Evolutionary conservation across 2,329 filamentous ascomycete genomes (phyloP).

Genomic region (Cercospora beticola): DNA sequence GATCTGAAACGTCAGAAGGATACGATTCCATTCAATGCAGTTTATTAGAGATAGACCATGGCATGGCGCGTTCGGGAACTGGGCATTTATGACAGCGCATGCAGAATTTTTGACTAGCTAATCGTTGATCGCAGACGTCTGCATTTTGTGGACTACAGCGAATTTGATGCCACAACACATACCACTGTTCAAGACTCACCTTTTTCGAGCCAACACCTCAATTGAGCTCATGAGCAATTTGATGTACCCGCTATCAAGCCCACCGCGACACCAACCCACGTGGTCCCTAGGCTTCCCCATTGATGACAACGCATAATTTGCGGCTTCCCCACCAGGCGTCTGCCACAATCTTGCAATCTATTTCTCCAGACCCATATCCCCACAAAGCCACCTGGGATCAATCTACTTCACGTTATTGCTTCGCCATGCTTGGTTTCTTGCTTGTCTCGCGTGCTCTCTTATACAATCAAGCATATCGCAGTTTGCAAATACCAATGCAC

Average conservation of each 20-base stretch:
- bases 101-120: background rate
- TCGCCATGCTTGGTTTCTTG: slow-evolving; percentile 2
- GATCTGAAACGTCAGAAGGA: background rate
- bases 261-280: background rate
- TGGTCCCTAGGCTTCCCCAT: background rate
- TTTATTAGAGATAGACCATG: slow-evolving; percentile 4
- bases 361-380: background rate
- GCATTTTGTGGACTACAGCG: background rate
- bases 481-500: background rate
- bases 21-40: no score
- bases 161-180: background rate
- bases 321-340: background rate
- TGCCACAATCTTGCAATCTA: background rate
- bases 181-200: background rate
- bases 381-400: background rate
- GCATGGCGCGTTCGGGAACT: slow-evolving; percentile 2
- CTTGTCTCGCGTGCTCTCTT: background rate
- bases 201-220: background rate
- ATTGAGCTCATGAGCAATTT: background rate
- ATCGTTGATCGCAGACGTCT: background rate
- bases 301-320: background rate
- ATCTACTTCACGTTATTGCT: background rate
- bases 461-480: background rate
- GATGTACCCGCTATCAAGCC: background rate
- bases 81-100: background rate